phyloP scores from a whole-genome alignment of 2,329 filamentous ascomycete species.

The Cadophora gregata region DNA sequence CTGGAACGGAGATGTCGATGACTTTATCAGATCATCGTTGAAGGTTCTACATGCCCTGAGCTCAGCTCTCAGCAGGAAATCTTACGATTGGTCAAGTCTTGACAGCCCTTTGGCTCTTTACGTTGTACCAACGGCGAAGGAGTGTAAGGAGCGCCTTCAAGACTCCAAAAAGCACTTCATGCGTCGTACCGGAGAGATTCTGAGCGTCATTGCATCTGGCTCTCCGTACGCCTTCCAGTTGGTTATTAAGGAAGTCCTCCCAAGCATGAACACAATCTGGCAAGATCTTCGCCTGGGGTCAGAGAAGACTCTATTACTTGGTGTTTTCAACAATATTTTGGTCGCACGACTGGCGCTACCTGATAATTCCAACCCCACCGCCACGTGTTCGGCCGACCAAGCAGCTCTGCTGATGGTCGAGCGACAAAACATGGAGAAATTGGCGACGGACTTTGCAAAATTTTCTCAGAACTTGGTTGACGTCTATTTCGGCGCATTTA shows the following conservation, averaged over 20 bases:
- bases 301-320: conserved; percentile 37
- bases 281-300: conserved; percentile 32
- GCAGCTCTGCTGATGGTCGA: background rate
- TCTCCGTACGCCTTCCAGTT: conserved; percentile 35
- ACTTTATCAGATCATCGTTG: conserved; percentile 39
- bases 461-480: conserved; percentile 34
- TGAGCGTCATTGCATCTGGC: conserved; percentile 33
- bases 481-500: conserved; percentile 37
- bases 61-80: conserved; percentile 5
- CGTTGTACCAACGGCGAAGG: conserved; percentile 30
- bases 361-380: conserved; percentile 6
- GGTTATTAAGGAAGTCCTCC: conserved; percentile 33
- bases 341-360: conserved; percentile 33
- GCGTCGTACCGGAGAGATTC: conserved; percentile 30
- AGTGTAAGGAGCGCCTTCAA: conserved; percentile 42
- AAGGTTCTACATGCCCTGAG: conserved; percentile 36
- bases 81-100: conserved; percentile 9
- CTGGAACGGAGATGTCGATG: conserved; percentile 43
- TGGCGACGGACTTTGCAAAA: conserved; percentile 22
- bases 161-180: conserved; percentile 49
- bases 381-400: background rate
- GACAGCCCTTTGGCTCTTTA: conserved; percentile 19
- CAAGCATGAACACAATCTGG: conserved; percentile 33
- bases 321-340: conserved; percentile 40
- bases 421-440: background rate